Evolutionary conservation across 192 early-diverging fungal species (phyloP).

Genomic region (Backusella parvicylindrica): DNA sequence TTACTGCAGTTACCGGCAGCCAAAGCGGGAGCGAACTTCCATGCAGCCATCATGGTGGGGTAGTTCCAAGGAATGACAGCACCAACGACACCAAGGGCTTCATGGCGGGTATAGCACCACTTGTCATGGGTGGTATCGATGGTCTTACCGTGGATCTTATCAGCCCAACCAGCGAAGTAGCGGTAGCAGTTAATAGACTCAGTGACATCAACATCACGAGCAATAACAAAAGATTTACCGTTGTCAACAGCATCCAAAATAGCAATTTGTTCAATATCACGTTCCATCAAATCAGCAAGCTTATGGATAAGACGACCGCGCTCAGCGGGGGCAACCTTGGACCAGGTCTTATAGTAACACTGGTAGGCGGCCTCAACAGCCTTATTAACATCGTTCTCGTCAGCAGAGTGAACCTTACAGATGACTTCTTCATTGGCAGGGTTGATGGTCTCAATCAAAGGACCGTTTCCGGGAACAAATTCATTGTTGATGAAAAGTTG

Average conservation of each 20-base stretch:
- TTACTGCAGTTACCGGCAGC: conserved; percentile 65
- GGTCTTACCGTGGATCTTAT: conserved; percentile 58
- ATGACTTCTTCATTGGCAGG: conserved; percentile 35
- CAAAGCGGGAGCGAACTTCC: conserved; percentile 82
- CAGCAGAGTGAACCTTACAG: conserved; percentile 35
- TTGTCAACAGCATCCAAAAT: conserved; percentile 72
- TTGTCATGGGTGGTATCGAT: conserved; percentile 45
- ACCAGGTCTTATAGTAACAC: conserved; percentile 53
- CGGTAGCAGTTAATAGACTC: conserved; percentile 65
- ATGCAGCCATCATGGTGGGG: conserved; percentile 60
- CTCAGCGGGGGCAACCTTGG: conserved; percentile 44
- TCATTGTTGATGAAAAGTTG: conserved; percentile 41
- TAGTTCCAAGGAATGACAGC: conserved; percentile 78
- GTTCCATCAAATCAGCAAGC: conserved; percentile 56
- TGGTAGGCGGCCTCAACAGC: conserved; percentile 34
- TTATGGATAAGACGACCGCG: conserved; percentile 53
- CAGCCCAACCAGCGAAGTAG: conserved; percentile 73
- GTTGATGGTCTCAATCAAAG: conserved; percentile 36
- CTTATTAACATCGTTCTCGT: conserved; percentile 34
- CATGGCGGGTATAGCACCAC: conserved; percentile 50
- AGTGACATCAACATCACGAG: conserved; percentile 62
- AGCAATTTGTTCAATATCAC: conserved; percentile 48
- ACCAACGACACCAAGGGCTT: conserved; percentile 73
- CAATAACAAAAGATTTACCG: conserved; percentile 69
- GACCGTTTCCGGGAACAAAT: conserved; percentile 38